Evolutionary conservation across 1,139 yeast species (phyloP), one percentile per base, ranked within the genome.

Genomic region (Yamadazyma taylorii): DNA sequence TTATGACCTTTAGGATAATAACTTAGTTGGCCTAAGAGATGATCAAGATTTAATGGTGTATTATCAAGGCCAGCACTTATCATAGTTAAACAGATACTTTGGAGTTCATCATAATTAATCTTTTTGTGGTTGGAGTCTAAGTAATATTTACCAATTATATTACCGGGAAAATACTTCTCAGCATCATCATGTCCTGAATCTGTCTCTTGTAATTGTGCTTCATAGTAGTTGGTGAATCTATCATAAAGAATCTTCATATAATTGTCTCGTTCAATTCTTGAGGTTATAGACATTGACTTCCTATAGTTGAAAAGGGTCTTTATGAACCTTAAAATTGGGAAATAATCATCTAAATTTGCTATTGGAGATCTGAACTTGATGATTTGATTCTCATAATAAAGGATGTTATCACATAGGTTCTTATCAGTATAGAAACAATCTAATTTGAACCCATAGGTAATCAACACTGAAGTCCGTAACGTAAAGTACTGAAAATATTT

Each of bases 61-160:
- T 85, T 85, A 52, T 85, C 92, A 24, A 85, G 60, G 0, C 94
- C 94, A 4, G 92, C 92, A 47, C 89, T 81, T 0, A 85, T 81
- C 82, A 84, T 78, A 0, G 92, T 81, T 32, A 85, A 61, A 52
- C 90, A 83, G 6, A 82, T 70, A 33, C 87, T 78, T 37, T 71
- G 70, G 33, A 82, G 56, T 50, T 84, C 88, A 4, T 60, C 56
- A 22, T 17, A 15, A 12, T 24, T 29, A 8, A 48, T 33, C 2
- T 34, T 13, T 22, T 46, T 46, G 9, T 26, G 5, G 34, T 43
- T 43, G 9, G 34, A 10, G 1, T 14, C 15, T 4, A 27, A 31
- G 27, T 36, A 38, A 15, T 23, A 33, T 12, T 24, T 13, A 24
- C 19, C 24, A 4, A 32, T 22, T 1, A 31, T 10, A 3, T 34